Percentiles rank a stretch among this genome's conserved stretches.
Conservation (phyloP, 2,329 filamentous ascomycete genomes). For the Paraphaeosphaeria minitans region DNA sequence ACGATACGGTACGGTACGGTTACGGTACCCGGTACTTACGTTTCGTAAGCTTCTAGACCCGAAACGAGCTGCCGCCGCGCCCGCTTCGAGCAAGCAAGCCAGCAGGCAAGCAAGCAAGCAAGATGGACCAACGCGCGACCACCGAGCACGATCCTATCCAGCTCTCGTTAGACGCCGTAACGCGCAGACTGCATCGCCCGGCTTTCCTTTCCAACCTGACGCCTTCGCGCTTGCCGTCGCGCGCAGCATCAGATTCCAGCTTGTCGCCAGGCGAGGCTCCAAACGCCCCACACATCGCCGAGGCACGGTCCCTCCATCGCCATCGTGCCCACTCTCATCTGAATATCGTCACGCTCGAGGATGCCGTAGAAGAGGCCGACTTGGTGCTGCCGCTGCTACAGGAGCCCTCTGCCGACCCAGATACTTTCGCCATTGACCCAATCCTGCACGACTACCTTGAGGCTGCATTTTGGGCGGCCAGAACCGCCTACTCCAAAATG, state of each 20-base stretch:
- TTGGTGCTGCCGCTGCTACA: constrained; percentile 40
- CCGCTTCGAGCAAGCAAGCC: constrained; percentile 25
- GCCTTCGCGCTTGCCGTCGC: constrained; percentile 44
- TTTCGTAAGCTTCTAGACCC: constrained; percentile 14
- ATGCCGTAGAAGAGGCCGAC: constrained; percentile 40
- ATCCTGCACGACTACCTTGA: constrained; percentile 35
- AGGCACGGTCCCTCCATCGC: constrained; percentile 36
- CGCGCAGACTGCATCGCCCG: constrained; percentile 38
- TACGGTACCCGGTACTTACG: too few species aligned
- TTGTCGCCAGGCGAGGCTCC: constrained; percentile 21
- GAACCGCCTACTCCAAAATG: constrained; percentile 40
- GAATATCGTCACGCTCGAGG: constrained; percentile 34
- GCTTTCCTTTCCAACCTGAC: constrained; percentile 43
- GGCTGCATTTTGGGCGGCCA: constrained; percentile 34
- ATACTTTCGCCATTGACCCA: constrained; percentile 28
- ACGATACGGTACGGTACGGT: too few species aligned
- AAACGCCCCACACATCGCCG: constrained; percentile 37
- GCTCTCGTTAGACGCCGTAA: constrained; percentile 41
- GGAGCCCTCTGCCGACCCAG: constrained; percentile 42
- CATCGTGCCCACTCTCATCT: constrained; percentile 41
- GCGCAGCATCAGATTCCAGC: constrained; percentile 46
- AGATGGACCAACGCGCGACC: constrained; percentile 30
- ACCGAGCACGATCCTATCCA: constrained; percentile 37
- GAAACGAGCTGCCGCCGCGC: constrained; percentile 30
- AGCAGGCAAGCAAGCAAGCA: constrained; percentile 19